These are phyloP conservation scores for Anthracocystis panici-leucophaei DNA, from an alignment of 1,284 basidiomycete species.

Conservation along the genomic window DNA sequence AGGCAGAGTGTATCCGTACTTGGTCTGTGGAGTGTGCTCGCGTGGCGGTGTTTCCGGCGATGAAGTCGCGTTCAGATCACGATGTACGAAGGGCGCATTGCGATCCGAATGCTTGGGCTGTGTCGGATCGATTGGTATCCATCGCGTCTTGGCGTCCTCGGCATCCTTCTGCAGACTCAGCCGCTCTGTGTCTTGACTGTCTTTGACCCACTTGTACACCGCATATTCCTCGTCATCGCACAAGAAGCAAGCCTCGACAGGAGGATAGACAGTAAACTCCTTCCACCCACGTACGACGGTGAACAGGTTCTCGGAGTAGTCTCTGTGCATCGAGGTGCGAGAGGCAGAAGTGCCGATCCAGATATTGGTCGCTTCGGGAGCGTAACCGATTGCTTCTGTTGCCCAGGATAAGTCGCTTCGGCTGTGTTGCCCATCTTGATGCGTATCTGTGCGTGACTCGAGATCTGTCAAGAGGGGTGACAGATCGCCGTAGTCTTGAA, in stretches of 20 bases:
- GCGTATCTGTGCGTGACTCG: not conserved
- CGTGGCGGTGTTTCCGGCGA: not conserved
- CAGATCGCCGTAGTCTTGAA: conserved; percentile 53
- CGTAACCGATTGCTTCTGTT: conserved; percentile 48
- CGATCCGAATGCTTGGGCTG: conserved; percentile 34
- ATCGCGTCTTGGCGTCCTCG: conserved; percentile 42
- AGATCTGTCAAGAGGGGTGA: conserved; percentile 54
- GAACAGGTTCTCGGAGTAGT: conserved; percentile 67
- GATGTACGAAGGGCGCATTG: conserved; percentile 44
- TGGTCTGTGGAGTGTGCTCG: conserved; percentile 19
- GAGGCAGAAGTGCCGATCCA: conserved; percentile 60
- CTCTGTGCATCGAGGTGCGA: conserved; percentile 50
- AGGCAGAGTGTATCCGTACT: conserved; percentile 51
- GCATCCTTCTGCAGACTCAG: conserved; percentile 25
- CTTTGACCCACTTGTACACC: conserved; percentile 19
- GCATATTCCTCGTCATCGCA: conserved; percentile 51
- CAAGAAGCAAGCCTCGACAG: conserved; percentile 53
- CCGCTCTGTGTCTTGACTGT: not conserved
- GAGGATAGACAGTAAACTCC: conserved; percentile 62
- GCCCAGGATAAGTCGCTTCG: conserved; percentile 54
- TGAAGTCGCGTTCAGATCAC: conserved; percentile 24
- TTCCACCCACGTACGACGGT: conserved; percentile 57
- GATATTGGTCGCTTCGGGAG: conserved; percentile 62
- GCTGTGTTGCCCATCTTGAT: not conserved
- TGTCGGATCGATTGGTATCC: conserved; percentile 62